These are phyloP conservation scores for Hypoxylon sp. DNA, from an alignment of 2,329 filamentous ascomycete genomes.

Conservation along the genomic window DNA sequence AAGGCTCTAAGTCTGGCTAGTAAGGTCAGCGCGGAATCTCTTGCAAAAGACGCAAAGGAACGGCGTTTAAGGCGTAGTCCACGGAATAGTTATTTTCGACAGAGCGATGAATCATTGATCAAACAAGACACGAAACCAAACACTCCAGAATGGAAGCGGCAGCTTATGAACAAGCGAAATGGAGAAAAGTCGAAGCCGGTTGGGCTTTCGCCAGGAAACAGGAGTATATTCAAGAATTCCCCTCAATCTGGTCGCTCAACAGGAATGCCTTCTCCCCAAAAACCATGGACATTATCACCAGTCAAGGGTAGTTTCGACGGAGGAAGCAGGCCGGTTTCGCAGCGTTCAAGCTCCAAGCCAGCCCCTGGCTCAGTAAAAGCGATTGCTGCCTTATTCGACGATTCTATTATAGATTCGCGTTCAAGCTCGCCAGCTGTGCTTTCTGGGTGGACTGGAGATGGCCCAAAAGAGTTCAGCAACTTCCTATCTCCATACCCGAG, in stretches of 20 bases:
- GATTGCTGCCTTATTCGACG: conserved; percentile 69
- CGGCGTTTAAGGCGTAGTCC: conserved; percentile 46
- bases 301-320: conserved; percentile 18
- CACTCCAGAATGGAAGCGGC: conserved; percentile 45
- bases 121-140: conserved; percentile 15
- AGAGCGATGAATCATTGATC: conserved; percentile 36
- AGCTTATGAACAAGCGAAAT: conserved; percentile 28
- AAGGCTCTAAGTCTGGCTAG: conserved; percentile 43
- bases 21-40: conserved; percentile 48
- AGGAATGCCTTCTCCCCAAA: conserved; percentile 16
- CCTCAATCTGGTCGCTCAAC: conserved; percentile 14
- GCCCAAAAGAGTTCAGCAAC: conserved; percentile 42
- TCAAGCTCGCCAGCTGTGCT: conserved; percentile 28
- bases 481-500: conserved; percentile 49
- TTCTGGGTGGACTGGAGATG: conserved; percentile 28
- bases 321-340: conserved; percentile 27
- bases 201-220: conserved; percentile 36
- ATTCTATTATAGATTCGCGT: conserved; percentile 50
- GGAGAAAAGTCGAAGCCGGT: conserved; percentile 35
- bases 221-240: conserved; percentile 35
- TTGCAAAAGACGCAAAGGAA: conserved; percentile 46
- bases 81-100: conserved; percentile 23
- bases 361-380: conserved; percentile 60
- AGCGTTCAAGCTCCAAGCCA: conserved; percentile 49
- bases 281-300: conserved; percentile 22